Conservation (phyloP, 352 stramenopile species). For the Pythium pyrilobum region DNA sequence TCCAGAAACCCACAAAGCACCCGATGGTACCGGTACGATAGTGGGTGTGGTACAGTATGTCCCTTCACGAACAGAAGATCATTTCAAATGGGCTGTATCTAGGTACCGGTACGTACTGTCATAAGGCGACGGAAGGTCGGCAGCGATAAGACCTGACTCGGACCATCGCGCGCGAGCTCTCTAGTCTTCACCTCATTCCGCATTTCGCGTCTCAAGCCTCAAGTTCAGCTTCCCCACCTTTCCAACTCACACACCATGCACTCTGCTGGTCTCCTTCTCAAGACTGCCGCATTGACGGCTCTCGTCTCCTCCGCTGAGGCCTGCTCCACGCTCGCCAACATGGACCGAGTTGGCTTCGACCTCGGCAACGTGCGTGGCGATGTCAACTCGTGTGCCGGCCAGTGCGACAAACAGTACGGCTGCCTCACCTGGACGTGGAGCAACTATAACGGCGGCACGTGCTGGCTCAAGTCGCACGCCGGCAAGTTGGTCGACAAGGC, state of each 20-base stretch:
- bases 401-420: neutral
- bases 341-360: slow-evolving; percentile 7
- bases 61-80: no score
- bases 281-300: neutral
- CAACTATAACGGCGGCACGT: slow-evolving; percentile 16
- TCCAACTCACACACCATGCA: slow-evolving; percentile 3
- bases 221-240: slow-evolving; percentile 5
- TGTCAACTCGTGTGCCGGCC: slow-evolving; percentile 3
- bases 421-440: slow-evolving; percentile 17
- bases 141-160: no score
- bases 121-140: no score
- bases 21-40: no score
- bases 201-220: neutral
- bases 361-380: slow-evolving; percentile 5
- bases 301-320: neutral
- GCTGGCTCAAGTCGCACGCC: slow-evolving; percentile 18
- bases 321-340: slow-evolving; percentile 2
- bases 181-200: slow-evolving; percentile 9
- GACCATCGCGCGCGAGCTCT: no score
- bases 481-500: slow-evolving; percentile 2
- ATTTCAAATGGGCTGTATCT: no score
- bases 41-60: no score
- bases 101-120: no score
- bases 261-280: slow-evolving; percentile 9
- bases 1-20: no score